Evolutionary conservation across 768 basidiomycete species (phyloP).

Genomic region (Mycena floridula): DNA sequence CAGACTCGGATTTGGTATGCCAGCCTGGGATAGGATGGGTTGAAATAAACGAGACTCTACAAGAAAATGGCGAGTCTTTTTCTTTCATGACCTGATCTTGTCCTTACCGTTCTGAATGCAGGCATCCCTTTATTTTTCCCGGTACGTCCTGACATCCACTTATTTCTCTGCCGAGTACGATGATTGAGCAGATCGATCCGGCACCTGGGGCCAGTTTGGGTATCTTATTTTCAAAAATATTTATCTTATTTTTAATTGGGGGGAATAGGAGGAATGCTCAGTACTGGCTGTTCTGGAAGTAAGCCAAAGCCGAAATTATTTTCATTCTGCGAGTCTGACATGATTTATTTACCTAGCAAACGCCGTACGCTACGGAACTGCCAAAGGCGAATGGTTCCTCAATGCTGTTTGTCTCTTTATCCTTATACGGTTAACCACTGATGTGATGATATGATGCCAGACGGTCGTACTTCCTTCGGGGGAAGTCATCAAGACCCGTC

Average conservation of each 20-base stretch:
- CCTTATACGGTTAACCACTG: no score
- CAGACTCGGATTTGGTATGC: slow-evolving; percentile 67
- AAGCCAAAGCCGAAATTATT: no score
- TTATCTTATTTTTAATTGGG: no score
- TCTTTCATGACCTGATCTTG: neutral
- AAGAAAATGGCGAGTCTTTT: slow-evolving; percentile 39
- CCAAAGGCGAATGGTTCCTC: slow-evolving; percentile 86
- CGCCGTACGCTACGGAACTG: slow-evolving; percentile 83
- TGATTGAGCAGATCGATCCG: slow-evolving; percentile 53
- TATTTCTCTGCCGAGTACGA: neutral
- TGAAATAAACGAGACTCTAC: slow-evolving; percentile 63
- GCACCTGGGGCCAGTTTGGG: slow-evolving; percentile 76
- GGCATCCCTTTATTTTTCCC: slow-evolving; percentile 83
- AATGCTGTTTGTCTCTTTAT: slow-evolving; percentile 52
- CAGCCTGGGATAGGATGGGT: slow-evolving; percentile 72
- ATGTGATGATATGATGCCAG: slow-evolving; percentile 29
- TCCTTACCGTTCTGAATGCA: neutral
- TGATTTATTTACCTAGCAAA: slow-evolving; percentile 42
- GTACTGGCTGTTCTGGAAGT: slow-evolving; percentile 85
- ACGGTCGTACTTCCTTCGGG: slow-evolving; percentile 88
- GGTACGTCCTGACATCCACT: slow-evolving; percentile 28
- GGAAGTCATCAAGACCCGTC: slow-evolving; percentile 85
- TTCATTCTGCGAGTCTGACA: slow-evolving; percentile 8
- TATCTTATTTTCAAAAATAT: no score
- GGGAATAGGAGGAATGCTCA: slow-evolving; percentile 83